Percentiles rank a stretch among this genome's conserved stretches.
Evolutionary conservation across 768 basidiomycete species (phyloP).

Genomic region (Leccinum rimulosum): DNA sequence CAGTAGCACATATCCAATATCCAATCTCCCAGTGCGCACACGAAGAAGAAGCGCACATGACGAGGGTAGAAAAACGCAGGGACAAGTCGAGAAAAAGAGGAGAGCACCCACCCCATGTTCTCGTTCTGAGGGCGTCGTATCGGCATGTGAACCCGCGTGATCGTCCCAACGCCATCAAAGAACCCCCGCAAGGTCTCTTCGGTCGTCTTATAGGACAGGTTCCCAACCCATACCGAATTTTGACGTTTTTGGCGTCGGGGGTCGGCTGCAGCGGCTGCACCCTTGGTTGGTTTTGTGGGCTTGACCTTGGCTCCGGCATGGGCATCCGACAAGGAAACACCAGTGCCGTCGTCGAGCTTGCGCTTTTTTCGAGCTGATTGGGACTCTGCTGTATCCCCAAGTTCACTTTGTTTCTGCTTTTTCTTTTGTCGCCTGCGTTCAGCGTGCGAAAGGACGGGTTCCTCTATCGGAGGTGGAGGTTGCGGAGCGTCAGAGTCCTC

Average conservation of each 20-base stretch:
- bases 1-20: too few relatives aligned
- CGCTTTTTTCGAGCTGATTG: conserved; percentile 41
- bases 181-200: conserved; percentile 65
- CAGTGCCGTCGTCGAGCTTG: conserved; percentile 36
- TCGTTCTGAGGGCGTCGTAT: conserved; percentile 65
- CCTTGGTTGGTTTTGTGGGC: not conserved
- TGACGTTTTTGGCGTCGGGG: conserved; percentile 50
- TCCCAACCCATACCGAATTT: conserved; percentile 95
- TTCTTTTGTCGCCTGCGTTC: conserved; percentile 66
- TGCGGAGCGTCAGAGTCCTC: conserved; percentile 5
- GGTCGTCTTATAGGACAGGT: conserved; percentile 88
- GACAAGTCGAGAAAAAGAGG: not conserved
- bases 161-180: conserved; percentile 69
- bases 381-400: not conserved
- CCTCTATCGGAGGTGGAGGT: conserved; percentile 3
- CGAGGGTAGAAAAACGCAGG: not conserved
- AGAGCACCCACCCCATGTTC: conserved; percentile 71
- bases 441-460: conserved; percentile 69
- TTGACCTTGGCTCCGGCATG: not conserved
- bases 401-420: conserved; percentile 29
- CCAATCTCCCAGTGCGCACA: not conserved
- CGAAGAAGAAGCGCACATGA: not conserved
- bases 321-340: not conserved
- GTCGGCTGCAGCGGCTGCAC: not conserved
- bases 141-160: conserved; percentile 85